Evolutionary conservation across 2,329 filamentous ascomycete species (phyloP), one percentile per base, ranked within the genome.

Genomic region (Hypomyces perniciosus): DNA sequence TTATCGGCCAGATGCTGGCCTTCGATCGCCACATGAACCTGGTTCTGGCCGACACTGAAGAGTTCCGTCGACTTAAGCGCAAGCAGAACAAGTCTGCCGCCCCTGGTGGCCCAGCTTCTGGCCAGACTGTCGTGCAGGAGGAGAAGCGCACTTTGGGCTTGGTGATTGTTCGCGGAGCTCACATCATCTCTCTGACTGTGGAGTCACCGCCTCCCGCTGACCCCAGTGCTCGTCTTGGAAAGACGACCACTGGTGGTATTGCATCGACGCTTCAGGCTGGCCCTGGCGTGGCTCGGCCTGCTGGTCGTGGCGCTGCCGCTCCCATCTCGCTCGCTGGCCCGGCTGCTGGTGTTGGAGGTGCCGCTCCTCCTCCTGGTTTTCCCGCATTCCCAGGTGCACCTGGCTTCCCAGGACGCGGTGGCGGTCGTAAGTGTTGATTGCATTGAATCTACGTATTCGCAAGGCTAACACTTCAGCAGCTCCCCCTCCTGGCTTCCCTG

Each of bases 1-100:
- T 99, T 85, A 91, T 90, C 38, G 93, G 91, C 56, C 90, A 97
- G 72, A 96, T 99, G 89, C 82, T 99, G 61, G 93, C 93, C 49
- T 99, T 97, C 65, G 93, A 99, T 72, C 97, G 95, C 90, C 93
- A 99, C 73, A 99, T 99, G 93, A 99, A 99, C 71, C 83, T 99
- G 59, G 93, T 99, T 56, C 87, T 99, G 56, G 93, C 92, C 72
- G 93, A 99, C 67, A 97, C 93, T 60, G 93, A 99, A 80, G 92
- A 97, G 71, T 96, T 96, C 72, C 88, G 91, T 68, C 87, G 87
- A 67, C 85, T 92, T 56, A 95, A 93, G 77, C 83, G 88, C 71
- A 92, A 87, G 76, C 82, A 85, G 62, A 79, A 82, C 61, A 95
- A 93, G 75, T 74, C 80, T 48, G 71, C 79, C 46, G 83, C 86